Evolutionary conservation across 805 yeast species (phyloP), one percentile per base, ranked within the genome.

Genomic region (Millerozyma miso): DNA sequence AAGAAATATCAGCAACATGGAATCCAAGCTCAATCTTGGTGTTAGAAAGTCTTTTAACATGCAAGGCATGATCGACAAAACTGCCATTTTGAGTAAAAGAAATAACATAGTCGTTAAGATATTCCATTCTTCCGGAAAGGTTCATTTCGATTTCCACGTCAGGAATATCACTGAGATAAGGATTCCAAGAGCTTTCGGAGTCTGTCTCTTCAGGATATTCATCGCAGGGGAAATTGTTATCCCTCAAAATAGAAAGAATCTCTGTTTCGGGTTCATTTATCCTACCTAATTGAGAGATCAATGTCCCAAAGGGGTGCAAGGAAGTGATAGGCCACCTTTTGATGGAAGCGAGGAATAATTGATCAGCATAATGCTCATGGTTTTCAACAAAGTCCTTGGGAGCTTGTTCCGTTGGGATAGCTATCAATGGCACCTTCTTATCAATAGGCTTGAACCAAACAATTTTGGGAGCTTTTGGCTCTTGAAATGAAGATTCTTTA

Each of bases 271-370:
- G 76, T 48, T 84, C 91, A 50, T 82, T 87, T 55, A 86, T 80
- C 32, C 80, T 76, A 18, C 99, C 99, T 48, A 93, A 71, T 53
- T 86, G 87, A 37, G 90, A 85, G 19, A 91, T 84, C 44, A 93
- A 71, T 23, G 96, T 89, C 54, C 99, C 99, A 59, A 93, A 93
- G 4, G 99, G 99, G 71, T 93, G 99, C 62, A 93, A 76, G 0
- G 98, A 91, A 7, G 99, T 93, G 63, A 93, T 93, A 58, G 99
- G 99, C 99, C 99, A 93, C 64, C 99, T 83, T 63, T 93, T 93
- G 57, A 93, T 91, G 1, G 96, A 85, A 0, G 98, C 97, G 47
- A 93, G 91, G 59, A 91, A 93, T 40, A 90, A 68, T 54, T 83
- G 86, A 58, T 87, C 80, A 0, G 86, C 74, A 56, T 93, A 93